Evolutionary conservation across 2,329 filamentous ascomycete genomes (phyloP).

Genomic region (Fusarium subtropicale): DNA sequence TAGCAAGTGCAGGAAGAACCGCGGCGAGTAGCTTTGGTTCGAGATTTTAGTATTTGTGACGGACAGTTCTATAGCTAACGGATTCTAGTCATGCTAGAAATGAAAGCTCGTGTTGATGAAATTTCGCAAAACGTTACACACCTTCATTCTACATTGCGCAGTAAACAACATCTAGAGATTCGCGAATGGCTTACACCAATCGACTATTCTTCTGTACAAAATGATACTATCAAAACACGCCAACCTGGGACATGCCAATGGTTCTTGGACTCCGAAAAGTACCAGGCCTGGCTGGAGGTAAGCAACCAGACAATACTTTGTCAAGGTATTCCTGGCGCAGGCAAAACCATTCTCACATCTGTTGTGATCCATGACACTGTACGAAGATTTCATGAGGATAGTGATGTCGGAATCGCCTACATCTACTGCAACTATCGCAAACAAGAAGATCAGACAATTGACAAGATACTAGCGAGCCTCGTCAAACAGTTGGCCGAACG

Average conservation of each 20-base stretch:
- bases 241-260: slow-evolving; percentile 2
- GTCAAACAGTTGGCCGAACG: neutral
- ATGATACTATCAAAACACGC: neutral
- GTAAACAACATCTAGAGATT: neutral
- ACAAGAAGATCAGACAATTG: neutral
- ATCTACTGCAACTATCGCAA: neutral
- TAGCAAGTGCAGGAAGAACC: too few relatives aligned
- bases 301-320: neutral
- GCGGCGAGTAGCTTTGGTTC: too few relatives aligned
- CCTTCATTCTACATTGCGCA: neutral
- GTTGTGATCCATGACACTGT: neutral
- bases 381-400: neutral
- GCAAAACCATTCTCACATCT: neutral
- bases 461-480: neutral
- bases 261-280: neutral
- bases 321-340: slow-evolving; percentile 11
- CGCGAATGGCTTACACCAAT: slow-evolving; percentile 3
- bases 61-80: neutral
- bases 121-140: neutral
- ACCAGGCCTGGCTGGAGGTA: neutral
- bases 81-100: neutral
- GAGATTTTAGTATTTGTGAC: too few relatives aligned
- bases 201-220: slow-evolving; percentile 1
- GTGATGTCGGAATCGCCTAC: neutral
- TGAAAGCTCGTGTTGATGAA: neutral